Conservation (phyloP, 2,329 filamentous ascomycete species). For the Hymenoscyphus linearis region DNA sequence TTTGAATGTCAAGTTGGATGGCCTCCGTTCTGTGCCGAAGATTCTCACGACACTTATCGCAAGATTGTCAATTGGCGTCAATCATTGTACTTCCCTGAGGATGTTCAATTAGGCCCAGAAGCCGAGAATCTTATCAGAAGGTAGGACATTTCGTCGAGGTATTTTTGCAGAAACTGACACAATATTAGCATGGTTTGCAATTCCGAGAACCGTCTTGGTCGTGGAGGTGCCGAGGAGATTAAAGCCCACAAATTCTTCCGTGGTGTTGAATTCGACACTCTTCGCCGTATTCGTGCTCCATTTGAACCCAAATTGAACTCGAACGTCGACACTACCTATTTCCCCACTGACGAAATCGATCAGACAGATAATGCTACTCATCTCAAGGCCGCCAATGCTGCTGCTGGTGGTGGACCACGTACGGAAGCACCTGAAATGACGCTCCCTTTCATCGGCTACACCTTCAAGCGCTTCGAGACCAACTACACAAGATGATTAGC, state of each 20-base stretch:
- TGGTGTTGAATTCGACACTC: slow-evolving; percentile 88
- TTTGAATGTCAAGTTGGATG: slow-evolving; percentile 98
- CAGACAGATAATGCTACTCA: slow-evolving; percentile 90
- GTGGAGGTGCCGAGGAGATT: slow-evolving; percentile 82
- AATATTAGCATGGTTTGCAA: slow-evolving; percentile 78
- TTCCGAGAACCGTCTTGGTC: slow-evolving; percentile 83
- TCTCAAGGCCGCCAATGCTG: slow-evolving; percentile 66
- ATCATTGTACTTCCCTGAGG: slow-evolving; percentile 92
- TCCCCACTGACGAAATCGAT: slow-evolving; percentile 97
- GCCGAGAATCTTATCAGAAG: slow-evolving; percentile 89
- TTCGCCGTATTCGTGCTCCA: slow-evolving; percentile 87
- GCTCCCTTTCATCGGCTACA: slow-evolving; percentile 92
- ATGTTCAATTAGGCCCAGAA: slow-evolving; percentile 81
- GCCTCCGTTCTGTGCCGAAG: slow-evolving; percentile 98
- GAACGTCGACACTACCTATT: slow-evolving; percentile 95
- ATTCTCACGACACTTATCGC: slow-evolving; percentile 94
- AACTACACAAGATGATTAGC: slow-evolving; percentile 51
- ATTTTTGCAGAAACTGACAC: slow-evolving; percentile 24
- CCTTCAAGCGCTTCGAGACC: slow-evolving; percentile 92
- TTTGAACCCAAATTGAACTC: slow-evolving; percentile 93
- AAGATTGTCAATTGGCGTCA: slow-evolving; percentile 99
- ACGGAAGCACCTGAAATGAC: slow-evolving; percentile 92
- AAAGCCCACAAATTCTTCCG: slow-evolving; percentile 95
- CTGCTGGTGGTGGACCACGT: slow-evolving; percentile 43
- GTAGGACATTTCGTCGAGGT: slow-evolving; percentile 43